A percentile compares a stretch with the other conserved stretches of the same genome.
Conservation (phyloP, 495 filamentous ascomycete species). For the Daldinia caldariorum region DNA sequence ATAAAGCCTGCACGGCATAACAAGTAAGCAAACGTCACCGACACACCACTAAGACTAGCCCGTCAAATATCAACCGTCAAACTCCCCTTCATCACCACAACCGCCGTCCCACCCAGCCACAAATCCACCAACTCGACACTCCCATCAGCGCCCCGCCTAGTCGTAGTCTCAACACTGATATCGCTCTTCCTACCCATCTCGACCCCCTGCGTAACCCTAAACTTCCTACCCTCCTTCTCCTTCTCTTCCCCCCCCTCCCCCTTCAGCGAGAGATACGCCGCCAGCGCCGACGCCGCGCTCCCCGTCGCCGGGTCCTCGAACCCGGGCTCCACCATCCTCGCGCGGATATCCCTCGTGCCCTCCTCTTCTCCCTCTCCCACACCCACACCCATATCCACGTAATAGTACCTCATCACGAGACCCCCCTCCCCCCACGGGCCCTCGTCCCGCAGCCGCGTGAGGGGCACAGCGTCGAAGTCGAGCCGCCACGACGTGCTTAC, state of each 20-base stretch:
- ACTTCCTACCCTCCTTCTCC: constrained; percentile 50
- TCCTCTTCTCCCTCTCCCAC: constrained; percentile 39
- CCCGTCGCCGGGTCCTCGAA: constrained; percentile 78
- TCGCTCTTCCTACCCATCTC: constrained; percentile 79
- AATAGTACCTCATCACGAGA: constrained; percentile 67
- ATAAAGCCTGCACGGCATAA: neutral
- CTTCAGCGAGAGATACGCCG: constrained; percentile 64
- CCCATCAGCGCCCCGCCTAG: constrained; percentile 53
- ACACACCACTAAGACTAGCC: neutral
- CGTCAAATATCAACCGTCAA: constrained; percentile 43
- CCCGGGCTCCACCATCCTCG: constrained; percentile 65
- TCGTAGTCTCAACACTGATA: constrained; percentile 54
- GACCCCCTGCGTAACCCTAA: constrained; percentile 74
- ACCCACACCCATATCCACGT: constrained; percentile 45
- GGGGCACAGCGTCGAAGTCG: constrained; percentile 46
- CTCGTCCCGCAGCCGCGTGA: constrained; percentile 59
- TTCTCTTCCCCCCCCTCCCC: too few relatives aligned
- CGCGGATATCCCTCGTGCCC: constrained; percentile 40
- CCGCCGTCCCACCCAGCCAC: constrained; percentile 64
- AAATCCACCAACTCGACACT: constrained; percentile 57
- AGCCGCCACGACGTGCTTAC: constrained; percentile 43
- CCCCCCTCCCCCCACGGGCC: constrained; percentile 62
- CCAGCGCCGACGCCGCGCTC: constrained; percentile 67
- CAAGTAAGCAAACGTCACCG: neutral
- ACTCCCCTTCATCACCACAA: constrained; percentile 66